Percentiles rank a stretch among this genome's conserved stretches.
phyloP scores from a whole-genome alignment of 2,329 filamentous ascomycete genomes.

The Trichoderma lentiforme region DNA sequence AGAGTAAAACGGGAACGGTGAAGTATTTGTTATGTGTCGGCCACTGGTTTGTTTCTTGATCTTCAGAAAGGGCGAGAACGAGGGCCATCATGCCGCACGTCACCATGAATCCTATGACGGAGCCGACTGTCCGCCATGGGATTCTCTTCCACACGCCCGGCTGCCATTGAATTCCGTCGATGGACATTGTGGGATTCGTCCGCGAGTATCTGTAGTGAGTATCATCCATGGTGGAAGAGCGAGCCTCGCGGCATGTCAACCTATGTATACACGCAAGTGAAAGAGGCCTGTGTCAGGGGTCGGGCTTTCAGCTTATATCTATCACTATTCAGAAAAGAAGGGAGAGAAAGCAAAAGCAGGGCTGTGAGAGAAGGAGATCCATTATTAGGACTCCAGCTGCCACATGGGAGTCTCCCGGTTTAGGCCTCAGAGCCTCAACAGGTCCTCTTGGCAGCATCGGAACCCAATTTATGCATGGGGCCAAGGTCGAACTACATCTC shows the following conservation, averaged over 20 bases:
- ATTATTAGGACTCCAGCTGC: background rate
- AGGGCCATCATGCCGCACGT: conserved; percentile 5
- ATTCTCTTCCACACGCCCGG: conserved; percentile 4
- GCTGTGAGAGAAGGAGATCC: background rate
- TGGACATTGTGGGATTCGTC: background rate
- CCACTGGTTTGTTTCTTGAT: conserved; percentile 6
- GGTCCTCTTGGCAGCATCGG: background rate
- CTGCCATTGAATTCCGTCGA: conserved; percentile 6
- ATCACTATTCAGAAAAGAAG: background rate
- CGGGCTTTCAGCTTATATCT: background rate
- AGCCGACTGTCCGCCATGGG: background rate
- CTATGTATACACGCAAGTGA: background rate
- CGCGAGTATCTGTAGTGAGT: background rate
- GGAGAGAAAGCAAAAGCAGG: background rate
- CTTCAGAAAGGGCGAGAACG: background rate
- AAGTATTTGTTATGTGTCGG: background rate
- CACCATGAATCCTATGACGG: background rate
- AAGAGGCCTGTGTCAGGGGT: background rate
- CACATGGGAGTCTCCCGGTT: background rate
- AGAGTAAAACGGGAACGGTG: conserved; percentile 8
- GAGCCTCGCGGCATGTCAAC: background rate
- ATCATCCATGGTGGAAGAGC: background rate
- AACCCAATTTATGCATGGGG: background rate
- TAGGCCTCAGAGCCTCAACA: background rate
- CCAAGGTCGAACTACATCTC: background rate